Conservation (phyloP, 2,329 filamentous ascomycete species). For the Apiospora sp. region DNA sequence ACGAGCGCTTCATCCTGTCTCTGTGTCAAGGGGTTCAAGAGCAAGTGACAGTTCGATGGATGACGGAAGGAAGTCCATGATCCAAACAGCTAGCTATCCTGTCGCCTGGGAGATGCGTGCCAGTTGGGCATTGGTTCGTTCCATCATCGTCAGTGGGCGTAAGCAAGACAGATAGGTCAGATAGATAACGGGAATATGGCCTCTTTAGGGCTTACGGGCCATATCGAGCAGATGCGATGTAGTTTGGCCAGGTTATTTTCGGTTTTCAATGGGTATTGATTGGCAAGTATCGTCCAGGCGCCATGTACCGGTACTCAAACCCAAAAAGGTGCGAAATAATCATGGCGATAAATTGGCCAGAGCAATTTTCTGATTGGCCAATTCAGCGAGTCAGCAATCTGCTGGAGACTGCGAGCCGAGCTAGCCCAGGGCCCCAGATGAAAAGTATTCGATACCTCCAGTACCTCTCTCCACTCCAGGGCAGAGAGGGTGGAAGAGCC, state of each 20-base stretch:
- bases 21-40: too few species aligned
- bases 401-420: neutral
- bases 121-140: neutral
- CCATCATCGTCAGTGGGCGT: neutral
- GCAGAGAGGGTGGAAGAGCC: neutral
- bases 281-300: neutral
- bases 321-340: neutral
- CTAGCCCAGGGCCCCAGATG: neutral
- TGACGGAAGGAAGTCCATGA: neutral
- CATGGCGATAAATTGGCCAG: slow-evolving; percentile 15
- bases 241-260: neutral
- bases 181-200: slow-evolving; percentile 12
- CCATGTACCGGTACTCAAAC: neutral
- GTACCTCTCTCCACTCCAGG: neutral
- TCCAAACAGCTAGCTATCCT: neutral
- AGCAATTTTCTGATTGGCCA: slow-evolving; percentile 11
- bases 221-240: neutral
- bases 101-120: neutral
- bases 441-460: slow-evolving; percentile 7
- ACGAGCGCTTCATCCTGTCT: neutral
- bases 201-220: neutral
- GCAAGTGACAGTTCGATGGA: neutral
- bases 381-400: neutral
- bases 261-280: neutral
- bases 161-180: neutral